Evolutionary conservation across 2,329 filamentous ascomycete genomes (phyloP), one percentile per base, ranked within the genome.

Genomic region (Alternaria conjuncta): DNA sequence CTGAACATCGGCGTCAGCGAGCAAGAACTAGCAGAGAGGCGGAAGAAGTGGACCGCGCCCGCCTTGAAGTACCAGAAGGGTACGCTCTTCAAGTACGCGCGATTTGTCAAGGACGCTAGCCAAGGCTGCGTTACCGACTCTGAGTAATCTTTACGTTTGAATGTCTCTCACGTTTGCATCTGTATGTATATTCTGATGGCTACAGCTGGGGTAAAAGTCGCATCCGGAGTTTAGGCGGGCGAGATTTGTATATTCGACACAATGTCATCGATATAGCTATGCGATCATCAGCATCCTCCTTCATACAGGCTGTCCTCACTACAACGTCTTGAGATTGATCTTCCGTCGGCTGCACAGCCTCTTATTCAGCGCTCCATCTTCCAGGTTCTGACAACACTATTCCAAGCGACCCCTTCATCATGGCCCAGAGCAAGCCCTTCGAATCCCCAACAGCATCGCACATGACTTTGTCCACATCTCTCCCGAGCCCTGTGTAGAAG

Each of bases 1-100:
- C 87, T 85, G 79, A 93, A 87, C 69, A 83, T 93, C 5, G 83
- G 91, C 43, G 86, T 94, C 8, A 83, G 87, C 13, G 86, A 91
- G 21, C 86, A 86, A 60, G 91, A 93, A 79, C 72, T 88, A 63
- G 82, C 80, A 26, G 78, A 81, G 75, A 76, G 87, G 68, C 82
- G 80, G 72, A 82, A 84, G 70, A 82, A 82, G 61, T 89, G 84
- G 78, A 81, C 79, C 45, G 83, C 85, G n/a, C 86, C 86, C 32
- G 79, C 82, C 49, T 71, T 86, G 60, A 88, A 88, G 79, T 88
- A 88, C 75, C 81, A 78, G 47, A 86, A 86, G 81, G 87, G 87
- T 9, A 88, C 86, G 46, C 73, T 89, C 63, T 87, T 84, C 73
- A 89, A 89, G 80, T 89, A 89, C 71, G 83, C 86, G 6, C 80